Evolutionary conservation across 306 rosid genomes (phyloP), one percentile per base, ranked within the genome.

Genomic region (Calophaca sinica): DNA sequence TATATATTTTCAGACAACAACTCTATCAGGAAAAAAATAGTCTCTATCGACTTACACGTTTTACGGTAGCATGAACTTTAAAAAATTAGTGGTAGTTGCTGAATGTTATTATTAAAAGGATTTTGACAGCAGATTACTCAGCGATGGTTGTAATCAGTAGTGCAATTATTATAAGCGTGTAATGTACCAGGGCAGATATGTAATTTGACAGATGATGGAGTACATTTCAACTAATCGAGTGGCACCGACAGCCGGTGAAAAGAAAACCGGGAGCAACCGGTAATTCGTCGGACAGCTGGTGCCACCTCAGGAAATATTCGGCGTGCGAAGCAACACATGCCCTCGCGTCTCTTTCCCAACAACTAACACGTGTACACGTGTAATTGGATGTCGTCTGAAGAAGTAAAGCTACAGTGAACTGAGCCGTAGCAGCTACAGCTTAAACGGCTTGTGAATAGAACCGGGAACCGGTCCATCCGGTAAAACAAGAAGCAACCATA

Each of bases 161-260:
- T 48, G 45, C 38, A 11, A 29, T 44, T 49, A 70, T 55, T 67
- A 26, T 38, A 9, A 15, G 63, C 5, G 36, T 35, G 65, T 65
- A 31, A 48, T 10, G 44, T 0, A 70, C 46, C 36, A 2, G 36
- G 83, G 14, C 8, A 79, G 38, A 74, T 28, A 20, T 4, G 81
- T 63, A 69, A 70, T 79, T 83, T 62, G 7, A 0, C 1, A 0
- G 20, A 11, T 5, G 32, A 59, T 50, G 12, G n/a, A 42, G 72
- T 62, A 53, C 72, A 72, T 66, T 73, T 71, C 42, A 62, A 38
- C 36, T 32, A 69, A 33, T 68, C 26, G 50, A 36, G 67, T 58
- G 52, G 87, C 97, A 89, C 92, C 96, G 93, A 91, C 97, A 89
- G 58, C 69, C 58, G 12, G 53, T 8, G 32, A 44, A 28, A 61